Conservation (phyloP, 129 eudicot species). For the Artemisia tridentata region DNA sequence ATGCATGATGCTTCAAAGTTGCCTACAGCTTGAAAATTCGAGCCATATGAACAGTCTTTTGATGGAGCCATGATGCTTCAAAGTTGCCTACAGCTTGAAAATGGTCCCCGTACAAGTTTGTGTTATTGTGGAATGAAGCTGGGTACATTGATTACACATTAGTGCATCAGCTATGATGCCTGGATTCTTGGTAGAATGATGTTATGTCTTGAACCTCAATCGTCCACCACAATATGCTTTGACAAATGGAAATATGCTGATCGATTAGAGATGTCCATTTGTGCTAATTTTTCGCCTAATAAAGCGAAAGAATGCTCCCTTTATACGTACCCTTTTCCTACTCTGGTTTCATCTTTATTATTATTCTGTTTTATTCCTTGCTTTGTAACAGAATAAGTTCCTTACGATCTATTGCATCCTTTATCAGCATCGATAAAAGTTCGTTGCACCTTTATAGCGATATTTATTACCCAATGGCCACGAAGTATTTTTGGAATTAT, state of each 20-base stretch:
- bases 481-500: slow-evolving; percentile 29
- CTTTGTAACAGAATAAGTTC: slow-evolving; percentile 23
- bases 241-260: slow-evolving; percentile 24
- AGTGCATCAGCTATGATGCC: too few relatives aligned
- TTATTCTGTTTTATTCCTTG: slow-evolving; percentile 22
- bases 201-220: slow-evolving; percentile 3
- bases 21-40: background rate
- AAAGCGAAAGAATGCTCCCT: slow-evolving; percentile 23
- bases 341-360: slow-evolving; percentile 26
- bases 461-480: slow-evolving; percentile 30
- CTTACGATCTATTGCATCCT: background rate
- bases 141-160: too few relatives aligned
- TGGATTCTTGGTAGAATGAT: slow-evolving; percentile 16
- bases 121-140: too few relatives aligned
- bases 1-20: background rate
- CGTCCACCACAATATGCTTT: slow-evolving; percentile 13
- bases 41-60: too few relatives aligned
- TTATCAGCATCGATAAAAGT: slow-evolving; percentile 9
- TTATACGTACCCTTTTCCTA: slow-evolving; percentile 14
- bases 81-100: background rate
- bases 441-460: slow-evolving; percentile 24
- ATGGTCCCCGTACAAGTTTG: background rate
- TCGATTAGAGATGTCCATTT: slow-evolving; percentile 15
- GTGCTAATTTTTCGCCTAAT: background rate
- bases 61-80: slow-evolving; percentile 2